Evolutionary conservation across 2,329 filamentous ascomycete genomes (phyloP).

Genomic region (Teratosphaeria nubilosa): DNA sequence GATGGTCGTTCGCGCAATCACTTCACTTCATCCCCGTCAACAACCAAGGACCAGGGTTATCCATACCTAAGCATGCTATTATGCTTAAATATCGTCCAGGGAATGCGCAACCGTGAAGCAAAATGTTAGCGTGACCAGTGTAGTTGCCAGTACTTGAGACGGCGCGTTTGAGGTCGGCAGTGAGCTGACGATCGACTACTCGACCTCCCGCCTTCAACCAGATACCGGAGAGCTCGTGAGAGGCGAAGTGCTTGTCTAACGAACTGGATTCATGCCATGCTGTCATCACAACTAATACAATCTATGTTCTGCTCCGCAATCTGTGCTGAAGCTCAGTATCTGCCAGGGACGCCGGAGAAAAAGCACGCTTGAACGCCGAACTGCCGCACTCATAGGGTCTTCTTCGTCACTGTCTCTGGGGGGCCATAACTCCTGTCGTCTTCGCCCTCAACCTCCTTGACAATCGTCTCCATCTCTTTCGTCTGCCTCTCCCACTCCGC

Average conservation of each 20-base stretch:
- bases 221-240: background rate
- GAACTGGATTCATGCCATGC: background rate
- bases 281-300: background rate
- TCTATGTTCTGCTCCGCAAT: background rate
- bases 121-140: too few relatives aligned
- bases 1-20: too few relatives aligned
- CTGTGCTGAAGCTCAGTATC: background rate
- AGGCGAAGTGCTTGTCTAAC: background rate
- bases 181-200: background rate
- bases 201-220: background rate
- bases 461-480: conserved; percentile 64
- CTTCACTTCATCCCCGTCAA: too few relatives aligned
- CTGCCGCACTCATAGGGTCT: conserved; percentile 1
- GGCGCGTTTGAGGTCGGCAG: too few relatives aligned
- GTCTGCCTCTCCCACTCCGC: conserved; percentile 70
- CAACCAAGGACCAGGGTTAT: too few relatives aligned
- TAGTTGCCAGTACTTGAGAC: too few relatives aligned
- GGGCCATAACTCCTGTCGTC: conserved; percentile 37
- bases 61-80: too few relatives aligned
- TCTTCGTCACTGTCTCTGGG: conserved; percentile 5
- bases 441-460: conserved; percentile 59
- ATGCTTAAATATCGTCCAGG: too few relatives aligned
- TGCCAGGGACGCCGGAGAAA: background rate
- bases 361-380: background rate
- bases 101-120: too few relatives aligned